Percentiles rank a stretch among this genome's conserved stretches.
These are phyloP conservation scores for Acanthamoeba quina DNA, from an alignment of 208 protist species.

Conservation along the genomic window DNA sequence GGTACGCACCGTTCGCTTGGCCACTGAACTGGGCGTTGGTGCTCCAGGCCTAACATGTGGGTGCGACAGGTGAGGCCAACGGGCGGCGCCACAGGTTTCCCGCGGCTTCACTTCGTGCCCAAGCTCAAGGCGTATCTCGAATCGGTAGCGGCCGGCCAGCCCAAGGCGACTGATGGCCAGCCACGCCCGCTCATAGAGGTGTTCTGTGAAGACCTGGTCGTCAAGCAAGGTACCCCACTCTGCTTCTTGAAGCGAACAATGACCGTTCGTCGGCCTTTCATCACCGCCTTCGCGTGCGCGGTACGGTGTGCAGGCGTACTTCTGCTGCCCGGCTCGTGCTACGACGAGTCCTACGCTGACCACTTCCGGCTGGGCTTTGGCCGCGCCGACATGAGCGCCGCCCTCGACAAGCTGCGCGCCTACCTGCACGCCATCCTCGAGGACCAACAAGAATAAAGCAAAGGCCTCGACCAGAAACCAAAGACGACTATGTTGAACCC, in stretches of 20 bases:
- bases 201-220: conserved; percentile 59
- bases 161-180: neutral
- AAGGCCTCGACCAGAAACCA: no score
- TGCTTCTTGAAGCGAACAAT: neutral
- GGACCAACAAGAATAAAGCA: no score
- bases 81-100: conserved; percentile 38
- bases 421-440: conserved; percentile 6
- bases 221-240: neutral
- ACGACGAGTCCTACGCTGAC: conserved; percentile 13
- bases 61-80: conserved; percentile 11
- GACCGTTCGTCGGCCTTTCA: no score
- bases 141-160: conserved; percentile 4
- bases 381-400: conserved; percentile 12
- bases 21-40: neutral
- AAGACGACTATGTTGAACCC: no score
- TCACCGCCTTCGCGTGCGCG: neutral
- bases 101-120: neutral
- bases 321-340: conserved; percentile 64
- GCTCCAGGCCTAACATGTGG: neutral
- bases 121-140: conserved; percentile 33
- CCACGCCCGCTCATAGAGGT: conserved; percentile 14
- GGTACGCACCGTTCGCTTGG: neutral
- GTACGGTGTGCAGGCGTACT: neutral
- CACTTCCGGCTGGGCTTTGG: conserved; percentile 72
- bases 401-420: conserved; percentile 58